Base-by-base conservation (phyloP, 176 grass and related monocot genomes). In the Sorghum bicolor region DNA sequence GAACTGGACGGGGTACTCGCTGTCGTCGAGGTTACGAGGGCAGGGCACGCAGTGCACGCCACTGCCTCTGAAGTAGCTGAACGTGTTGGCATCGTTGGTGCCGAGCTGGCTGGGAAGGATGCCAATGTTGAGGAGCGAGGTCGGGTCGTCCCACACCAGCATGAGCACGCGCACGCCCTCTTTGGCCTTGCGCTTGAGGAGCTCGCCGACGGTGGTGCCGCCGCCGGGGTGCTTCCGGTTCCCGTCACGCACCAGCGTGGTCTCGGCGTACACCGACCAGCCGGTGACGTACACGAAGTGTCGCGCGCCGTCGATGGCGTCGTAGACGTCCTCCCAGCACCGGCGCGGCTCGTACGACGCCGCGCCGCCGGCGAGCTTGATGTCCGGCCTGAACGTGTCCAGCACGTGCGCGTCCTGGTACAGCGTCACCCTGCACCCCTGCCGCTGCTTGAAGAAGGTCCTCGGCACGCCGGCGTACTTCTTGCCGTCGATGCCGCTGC, bases 31-130 rank as follows among this genome's bases (percentile, higher is more conserved):
- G 12, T 26, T 36, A 0, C 74, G 74, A 2, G 33, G 33, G 52
- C 74, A 77, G 5, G 1, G 52, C 0, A 36, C 20, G 10, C 32
- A 77, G 3, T 61, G 74, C 31, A 77, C 74, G 20, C 1, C 32
- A 1, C 1, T 77, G 2, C 19, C 31, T 1, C 10, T 8, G 32
- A 77, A 60, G 74, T 60, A 77, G 0, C 0, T 2, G 6, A 1
- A 1, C 8, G 74, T 77, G 4, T 15, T 1, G 32, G 1, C 2
- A 3, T 77, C 74, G 0, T 58, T n/a, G 2, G 74, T 77, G 10
- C 22, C 52, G 1, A 60, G 0, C 0, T 13, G 10, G 2, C 73
- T 2, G 0, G 1, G 8, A 0, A 12, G 1, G 0, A 75, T 0
- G 2, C 74, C 74, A 0, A 38, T 1, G 32, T 37, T 58, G 3